Evolutionary conservation across 108 stramenopile species (phyloP), one percentile per base, ranked within the genome.

Genomic region (Licmophora abbreviata): DNA sequence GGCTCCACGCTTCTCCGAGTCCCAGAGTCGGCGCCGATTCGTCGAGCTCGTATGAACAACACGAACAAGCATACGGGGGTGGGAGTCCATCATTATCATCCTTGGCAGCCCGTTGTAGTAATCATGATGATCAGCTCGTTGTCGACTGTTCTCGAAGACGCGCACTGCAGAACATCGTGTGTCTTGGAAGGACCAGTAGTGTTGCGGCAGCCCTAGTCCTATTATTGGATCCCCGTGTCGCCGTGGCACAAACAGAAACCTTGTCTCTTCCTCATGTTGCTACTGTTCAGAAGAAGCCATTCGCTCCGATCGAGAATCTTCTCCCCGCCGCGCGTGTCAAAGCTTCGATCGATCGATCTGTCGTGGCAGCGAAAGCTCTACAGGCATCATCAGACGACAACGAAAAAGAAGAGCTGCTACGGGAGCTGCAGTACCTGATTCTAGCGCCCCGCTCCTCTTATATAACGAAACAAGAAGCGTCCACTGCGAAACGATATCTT

Each of bases 241-340:
- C n/a, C n/a, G n/a, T n/a, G n/a, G n/a, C n/a, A n/a, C n/a, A n/a
- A n/a, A n/a, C n/a, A n/a, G n/a, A n/a, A n/a, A n/a, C n/a, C n/a
- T n/a, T n/a, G n/a, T n/a, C n/a, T n/a, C n/a, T n/a, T n/a, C n/a
- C n/a, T n/a, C n/a, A n/a, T n/a, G n/a, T n/a, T n/a, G n/a, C n/a
- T n/a, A n/a, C n/a, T 40, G 38, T 20, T 2, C 18, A 15, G 1
- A 40, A 40, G 20, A 40, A 54, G 30, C 53, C 54, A 30, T 32
- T 52, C 23, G 76, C 69, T 2, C 73, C 75, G 3, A 40, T 73
- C 2, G 69, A 71, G 53, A 61, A 61, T 44, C 51, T 81, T 7
- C 29, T 70, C 12, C 79, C 79, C 21, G 73, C 79, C 10, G 50
- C 74, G 28, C 68, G 79, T 3, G 75, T 76, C 4, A 57, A 66